Base-by-base conservation (phyloP, 257 asterid genomes). In the Plectranthus barbatus region DNA sequence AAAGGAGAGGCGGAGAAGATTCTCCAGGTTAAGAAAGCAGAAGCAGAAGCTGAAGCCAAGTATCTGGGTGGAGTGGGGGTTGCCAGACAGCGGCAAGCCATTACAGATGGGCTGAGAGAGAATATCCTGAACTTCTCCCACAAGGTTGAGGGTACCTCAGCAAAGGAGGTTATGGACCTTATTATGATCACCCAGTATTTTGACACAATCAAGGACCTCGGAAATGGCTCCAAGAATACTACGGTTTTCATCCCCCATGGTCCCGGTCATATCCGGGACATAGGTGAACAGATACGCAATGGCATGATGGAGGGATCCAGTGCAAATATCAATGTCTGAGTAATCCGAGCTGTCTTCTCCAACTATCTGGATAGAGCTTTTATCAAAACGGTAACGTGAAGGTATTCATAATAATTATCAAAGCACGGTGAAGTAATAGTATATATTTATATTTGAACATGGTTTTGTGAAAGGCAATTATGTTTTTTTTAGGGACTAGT, bases 21-120 rank as follows among this genome's bases (percentile, higher is more conserved):
- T 72, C 90, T 89, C 73, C 88, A 5, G 66, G 82, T 92, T 9
- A 92, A 92, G 83, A 92, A 73, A 74, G 99, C 99, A 56, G 99
- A 92, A 76, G 97, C 91, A 1, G 99, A 92, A 3, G 99, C 97
- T 14, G 99, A 92, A 72, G 62, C 99, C 73, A 92, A 92, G 84
- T 92, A 92, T 80, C 87, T 92, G 5, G 99, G 99, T 36, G 99
- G 97, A 34, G 94, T 92, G 6, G 99, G 99, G 51, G 99, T 92
- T 31, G 99, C 99, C n/a, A 80, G 90, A 74, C 99, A 92, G 83
- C 83, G 99, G 57, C 99, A 92, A 69, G 99, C 99, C n/a, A 91
- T 91, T 17, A 91, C 98, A 3, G 98, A 91, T 34, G 98, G 98
- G 46, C 79, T 91, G 66, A 69, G 98, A 33, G 95, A 90, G 81